Percentiles rank a stretch among this genome's conserved stretches.
Evolutionary conservation across 352 stramenopile species (phyloP).

Genomic region (Pythium aristosporum): DNA sequence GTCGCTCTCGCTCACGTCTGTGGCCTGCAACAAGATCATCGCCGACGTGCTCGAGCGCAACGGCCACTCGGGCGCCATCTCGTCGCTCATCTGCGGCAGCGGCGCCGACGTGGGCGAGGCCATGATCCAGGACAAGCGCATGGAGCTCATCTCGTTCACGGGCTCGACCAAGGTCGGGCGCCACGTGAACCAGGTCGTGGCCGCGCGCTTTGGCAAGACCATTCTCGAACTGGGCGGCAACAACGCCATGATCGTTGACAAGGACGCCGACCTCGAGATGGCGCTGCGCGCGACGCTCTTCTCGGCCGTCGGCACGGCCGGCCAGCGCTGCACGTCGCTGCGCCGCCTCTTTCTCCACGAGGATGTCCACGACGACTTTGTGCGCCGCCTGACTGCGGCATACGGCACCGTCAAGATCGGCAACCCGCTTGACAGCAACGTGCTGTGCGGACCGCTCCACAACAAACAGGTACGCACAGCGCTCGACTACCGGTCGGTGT

Average conservation of each 20-base stretch:
- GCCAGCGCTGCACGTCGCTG: conserved; percentile 92
- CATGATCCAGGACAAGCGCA: conserved; percentile 81
- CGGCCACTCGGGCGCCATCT: conserved; percentile 78
- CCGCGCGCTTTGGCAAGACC: conserved; percentile 89
- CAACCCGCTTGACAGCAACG: conserved; percentile 80
- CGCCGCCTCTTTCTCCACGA: conserved; percentile 91
- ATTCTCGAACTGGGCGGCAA: conserved; percentile 92
- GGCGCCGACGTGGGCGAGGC: conserved; percentile 84
- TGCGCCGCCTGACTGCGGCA: conserved; percentile 75
- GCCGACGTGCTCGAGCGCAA: conserved; percentile 87
- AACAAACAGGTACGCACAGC: conserved; percentile 38
- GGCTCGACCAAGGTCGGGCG: conserved; percentile 87
- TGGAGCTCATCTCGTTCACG: conserved; percentile 92
- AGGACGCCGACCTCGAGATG: conserved; percentile 90
- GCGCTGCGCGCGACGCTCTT: conserved; percentile 89
- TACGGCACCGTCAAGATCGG: conserved; percentile 91
- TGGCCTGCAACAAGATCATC: conserved; percentile 92
- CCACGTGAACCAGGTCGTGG: conserved; percentile 86
- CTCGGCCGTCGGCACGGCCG: conserved; percentile 89
- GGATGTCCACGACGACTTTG: conserved; percentile 89
- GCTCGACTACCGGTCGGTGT: background rate
- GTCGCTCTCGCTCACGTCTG: conserved; percentile 86
- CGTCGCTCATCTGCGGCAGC: conserved; percentile 78
- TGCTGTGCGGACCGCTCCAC: conserved; percentile 84
- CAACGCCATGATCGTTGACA: conserved; percentile 94